Percentiles rank a stretch among this genome's conserved stretches.
phyloP scores from a whole-genome alignment of 2,329 filamentous ascomycete species.

The Annulohypoxylon truncatum region DNA sequence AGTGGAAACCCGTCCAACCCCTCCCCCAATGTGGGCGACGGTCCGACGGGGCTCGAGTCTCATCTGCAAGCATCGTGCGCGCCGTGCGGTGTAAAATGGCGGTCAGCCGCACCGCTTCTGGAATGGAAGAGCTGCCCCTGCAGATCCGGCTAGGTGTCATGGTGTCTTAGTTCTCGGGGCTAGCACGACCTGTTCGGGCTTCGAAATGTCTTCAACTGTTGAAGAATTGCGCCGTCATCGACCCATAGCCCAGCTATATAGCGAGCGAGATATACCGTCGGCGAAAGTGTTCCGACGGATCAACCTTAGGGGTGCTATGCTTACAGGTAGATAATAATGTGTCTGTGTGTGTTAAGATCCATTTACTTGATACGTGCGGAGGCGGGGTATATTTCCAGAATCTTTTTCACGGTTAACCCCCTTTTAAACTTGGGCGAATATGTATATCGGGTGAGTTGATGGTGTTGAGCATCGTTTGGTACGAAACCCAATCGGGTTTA shows the following conservation, averaged over 20 bases:
- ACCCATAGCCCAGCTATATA: background rate
- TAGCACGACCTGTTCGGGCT: background rate
- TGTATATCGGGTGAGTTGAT: background rate
- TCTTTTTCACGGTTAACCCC: background rate
- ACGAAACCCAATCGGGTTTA: constrained; percentile 3
- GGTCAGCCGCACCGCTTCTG: constrained; percentile 7
- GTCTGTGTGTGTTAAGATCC: background rate
- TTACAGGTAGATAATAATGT: constrained; percentile 3
- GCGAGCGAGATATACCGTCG: background rate
- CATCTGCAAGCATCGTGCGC: constrained; percentile 10
- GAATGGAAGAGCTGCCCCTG: background rate
- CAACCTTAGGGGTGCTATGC: background rate
- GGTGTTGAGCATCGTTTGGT: constrained; percentile 11
- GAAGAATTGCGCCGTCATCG: constrained; percentile 4
- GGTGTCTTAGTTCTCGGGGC: background rate
- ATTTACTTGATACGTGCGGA: constrained; percentile 1
- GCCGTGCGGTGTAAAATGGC: constrained; percentile 7
- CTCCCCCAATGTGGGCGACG: background rate
- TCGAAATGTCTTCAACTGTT: background rate
- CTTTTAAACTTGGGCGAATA: constrained; percentile 4
- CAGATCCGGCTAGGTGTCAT: background rate
- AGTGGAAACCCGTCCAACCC: constrained; percentile 2
- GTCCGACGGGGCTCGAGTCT: constrained; percentile 1
- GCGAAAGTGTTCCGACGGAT: constrained; percentile 4
- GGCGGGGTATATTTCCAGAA: background rate